Evolutionary conservation across 352 stramenopile genomes (phyloP).

Genomic region (Plasmopara viticola): DNA sequence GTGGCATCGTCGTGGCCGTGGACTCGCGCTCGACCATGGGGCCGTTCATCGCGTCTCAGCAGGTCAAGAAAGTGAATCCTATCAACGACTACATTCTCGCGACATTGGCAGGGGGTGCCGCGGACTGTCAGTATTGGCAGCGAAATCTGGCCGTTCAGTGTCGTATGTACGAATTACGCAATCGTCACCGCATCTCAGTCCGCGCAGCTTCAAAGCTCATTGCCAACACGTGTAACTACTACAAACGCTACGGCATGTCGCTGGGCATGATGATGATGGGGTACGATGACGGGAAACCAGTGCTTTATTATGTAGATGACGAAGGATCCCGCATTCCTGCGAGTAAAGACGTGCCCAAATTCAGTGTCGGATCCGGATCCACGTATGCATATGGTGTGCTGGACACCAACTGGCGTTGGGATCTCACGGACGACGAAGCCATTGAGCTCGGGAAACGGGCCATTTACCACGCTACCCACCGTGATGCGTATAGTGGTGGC

Average conservation of each 20-base stretch:
- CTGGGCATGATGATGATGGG: constrained; percentile 99
- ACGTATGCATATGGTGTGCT: constrained; percentile 99
- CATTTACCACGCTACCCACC: constrained; percentile 99
- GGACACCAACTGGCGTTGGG: constrained; percentile 94
- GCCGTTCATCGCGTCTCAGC: constrained; percentile 97
- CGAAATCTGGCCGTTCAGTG: constrained; percentile 95
- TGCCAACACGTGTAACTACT: constrained; percentile 98
- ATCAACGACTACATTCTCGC: constrained; percentile 99
- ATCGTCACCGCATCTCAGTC: constrained; percentile 99
- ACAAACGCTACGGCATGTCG: constrained; percentile 90
- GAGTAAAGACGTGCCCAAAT: constrained; percentile 92
- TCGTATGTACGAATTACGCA: constrained; percentile 97
- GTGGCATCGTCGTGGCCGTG: constrained; percentile 97
- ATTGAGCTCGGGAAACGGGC: constrained; percentile 98
- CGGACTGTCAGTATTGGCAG: constrained; percentile 99
- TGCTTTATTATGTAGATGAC: constrained; percentile 99
- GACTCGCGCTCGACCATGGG: constrained; percentile 99
- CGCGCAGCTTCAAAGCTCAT: constrained; percentile 98
- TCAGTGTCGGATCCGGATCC: constrained; percentile 97
- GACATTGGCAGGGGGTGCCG: constrained; percentile 97
- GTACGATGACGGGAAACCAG: constrained; percentile 96
- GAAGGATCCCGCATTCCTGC: constrained; percentile 97
- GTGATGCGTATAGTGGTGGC: constrained; percentile 97
- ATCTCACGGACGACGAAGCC: constrained; percentile 97
- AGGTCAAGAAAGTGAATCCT: constrained; percentile 99